Evolutionary conservation across 2,329 filamentous ascomycete species (phyloP).

Genomic region (Aspergillus sp.): DNA sequence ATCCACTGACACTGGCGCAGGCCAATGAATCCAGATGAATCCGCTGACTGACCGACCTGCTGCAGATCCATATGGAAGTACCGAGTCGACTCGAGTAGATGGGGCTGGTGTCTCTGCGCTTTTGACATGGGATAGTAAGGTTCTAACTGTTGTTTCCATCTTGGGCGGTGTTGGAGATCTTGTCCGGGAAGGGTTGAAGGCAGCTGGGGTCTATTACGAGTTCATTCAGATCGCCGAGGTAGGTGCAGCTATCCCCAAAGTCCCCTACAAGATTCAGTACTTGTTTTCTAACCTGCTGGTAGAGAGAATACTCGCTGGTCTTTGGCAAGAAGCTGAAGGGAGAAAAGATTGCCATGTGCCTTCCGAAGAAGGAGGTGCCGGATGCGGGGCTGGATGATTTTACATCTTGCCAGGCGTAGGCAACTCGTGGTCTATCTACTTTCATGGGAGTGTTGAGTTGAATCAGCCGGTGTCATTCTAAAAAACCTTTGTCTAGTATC

Average conservation of each 20-base stretch:
- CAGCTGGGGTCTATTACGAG: background rate
- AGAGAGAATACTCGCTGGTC: background rate
- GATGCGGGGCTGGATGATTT: background rate
- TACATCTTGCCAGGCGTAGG: background rate
- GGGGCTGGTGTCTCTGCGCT: background rate
- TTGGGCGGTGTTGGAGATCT: background rate
- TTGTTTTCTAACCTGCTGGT: background rate
- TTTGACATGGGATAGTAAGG: background rate
- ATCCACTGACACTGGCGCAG: background rate
- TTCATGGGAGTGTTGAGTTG: too few relatives aligned
- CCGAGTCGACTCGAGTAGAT: background rate
- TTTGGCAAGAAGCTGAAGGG: background rate
- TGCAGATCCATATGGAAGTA: background rate
- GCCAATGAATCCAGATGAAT: background rate
- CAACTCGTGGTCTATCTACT: too few relatives aligned
- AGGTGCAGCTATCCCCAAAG: too few relatives aligned
- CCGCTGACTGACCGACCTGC: background rate
- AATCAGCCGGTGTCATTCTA: too few relatives aligned
- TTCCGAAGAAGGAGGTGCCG: background rate
- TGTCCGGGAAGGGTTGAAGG: background rate
- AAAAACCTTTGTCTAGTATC: too few relatives aligned
- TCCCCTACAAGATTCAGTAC: background rate
- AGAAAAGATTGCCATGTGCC: background rate
- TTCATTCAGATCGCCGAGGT: too few relatives aligned
- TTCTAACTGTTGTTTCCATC: background rate